Evolutionary conservation across 192 early-diverging fungal species (phyloP).

Genomic region (Podila horticola): DNA sequence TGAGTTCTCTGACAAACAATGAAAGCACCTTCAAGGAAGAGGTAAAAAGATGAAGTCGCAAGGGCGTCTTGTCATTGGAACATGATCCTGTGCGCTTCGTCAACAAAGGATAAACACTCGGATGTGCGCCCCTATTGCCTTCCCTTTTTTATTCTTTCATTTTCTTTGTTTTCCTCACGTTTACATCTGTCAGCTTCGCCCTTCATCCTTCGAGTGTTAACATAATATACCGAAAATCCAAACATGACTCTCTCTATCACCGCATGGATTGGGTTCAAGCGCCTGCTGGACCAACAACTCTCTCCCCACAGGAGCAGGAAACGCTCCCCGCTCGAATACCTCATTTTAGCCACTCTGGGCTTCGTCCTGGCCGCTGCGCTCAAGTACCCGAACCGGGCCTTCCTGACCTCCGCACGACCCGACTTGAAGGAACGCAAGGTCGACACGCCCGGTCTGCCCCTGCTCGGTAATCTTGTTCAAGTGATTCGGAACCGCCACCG

Average conservation of each 20-base stretch:
- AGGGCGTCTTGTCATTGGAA: too few species aligned
- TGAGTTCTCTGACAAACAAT: too few species aligned
- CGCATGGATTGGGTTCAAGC: not conserved
- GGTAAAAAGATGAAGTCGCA: too few species aligned
- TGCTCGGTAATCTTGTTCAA: not conserved
- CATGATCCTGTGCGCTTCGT: too few species aligned
- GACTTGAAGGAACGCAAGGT: not conserved
- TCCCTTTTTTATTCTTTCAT: not conserved
- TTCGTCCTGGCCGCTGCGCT: not conserved
- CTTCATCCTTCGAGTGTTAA: not conserved
- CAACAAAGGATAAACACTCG: too few species aligned
- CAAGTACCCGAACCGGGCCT: not conserved
- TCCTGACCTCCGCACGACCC: not conserved
- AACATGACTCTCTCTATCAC: not conserved
- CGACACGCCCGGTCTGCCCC: not conserved
- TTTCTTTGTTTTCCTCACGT: not conserved
- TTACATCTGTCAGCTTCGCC: not conserved
- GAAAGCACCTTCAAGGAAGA: too few species aligned
- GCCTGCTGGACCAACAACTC: not conserved
- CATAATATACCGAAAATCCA: not conserved
- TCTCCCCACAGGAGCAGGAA: not conserved
- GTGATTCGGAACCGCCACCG: not conserved
- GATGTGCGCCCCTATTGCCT: not conserved
- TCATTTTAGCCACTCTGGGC: not conserved
- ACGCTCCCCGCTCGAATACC: not conserved